Evolutionary conservation across 805 yeast species (phyloP).

Genomic region (Candida ovalis): DNA sequence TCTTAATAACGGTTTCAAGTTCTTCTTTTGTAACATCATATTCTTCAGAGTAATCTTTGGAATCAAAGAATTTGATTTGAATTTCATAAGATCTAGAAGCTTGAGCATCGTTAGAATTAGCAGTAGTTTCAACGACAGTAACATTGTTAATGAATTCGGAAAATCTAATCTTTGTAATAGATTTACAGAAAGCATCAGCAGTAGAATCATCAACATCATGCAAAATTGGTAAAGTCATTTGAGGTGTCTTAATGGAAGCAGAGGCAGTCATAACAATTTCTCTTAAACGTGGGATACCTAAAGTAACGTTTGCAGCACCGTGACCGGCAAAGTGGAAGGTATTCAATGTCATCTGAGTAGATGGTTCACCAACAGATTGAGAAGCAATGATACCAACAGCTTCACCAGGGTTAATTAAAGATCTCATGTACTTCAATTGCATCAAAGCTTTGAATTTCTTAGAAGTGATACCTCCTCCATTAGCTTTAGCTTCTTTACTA

Average conservation of each 20-base stretch:
- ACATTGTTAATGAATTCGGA: constrained; percentile 88
- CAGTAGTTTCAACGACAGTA: constrained; percentile 84
- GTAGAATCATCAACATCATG: constrained; percentile 76
- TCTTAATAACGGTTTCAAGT: constrained; percentile 64
- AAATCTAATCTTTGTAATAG: constrained; percentile 77
- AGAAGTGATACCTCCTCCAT: constrained; percentile 54
- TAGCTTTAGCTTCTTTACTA: constrained; percentile 42
- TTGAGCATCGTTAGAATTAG: constrained; percentile 42
- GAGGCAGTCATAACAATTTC: constrained; percentile 99
- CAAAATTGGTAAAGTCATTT: constrained; percentile 88
- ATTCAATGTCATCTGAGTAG: constrained; percentile 96
- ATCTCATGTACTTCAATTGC: constrained; percentile 98
- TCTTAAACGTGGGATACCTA: constrained; percentile 99
- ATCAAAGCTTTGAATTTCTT: constrained; percentile 92
- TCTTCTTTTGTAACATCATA: constrained; percentile 83
- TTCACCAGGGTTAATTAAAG: constrained; percentile 94
- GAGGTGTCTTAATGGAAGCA: constrained; percentile 94
- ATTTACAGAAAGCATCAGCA: constrained; percentile 91
- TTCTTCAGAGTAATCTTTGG: constrained; percentile 75
- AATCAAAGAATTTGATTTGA: constrained; percentile 68
- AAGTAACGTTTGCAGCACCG: constrained; percentile 99
- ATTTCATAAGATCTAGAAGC: constrained; percentile 70
- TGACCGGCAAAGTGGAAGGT: constrained; percentile 99
- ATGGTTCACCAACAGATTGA: constrained; percentile 98
- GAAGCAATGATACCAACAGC: constrained; percentile 98